Evolutionary conservation across 1,284 basidiomycete genomes (phyloP), one percentile per base, ranked within the genome.

Genomic region (Lentinus polychrous): DNA sequence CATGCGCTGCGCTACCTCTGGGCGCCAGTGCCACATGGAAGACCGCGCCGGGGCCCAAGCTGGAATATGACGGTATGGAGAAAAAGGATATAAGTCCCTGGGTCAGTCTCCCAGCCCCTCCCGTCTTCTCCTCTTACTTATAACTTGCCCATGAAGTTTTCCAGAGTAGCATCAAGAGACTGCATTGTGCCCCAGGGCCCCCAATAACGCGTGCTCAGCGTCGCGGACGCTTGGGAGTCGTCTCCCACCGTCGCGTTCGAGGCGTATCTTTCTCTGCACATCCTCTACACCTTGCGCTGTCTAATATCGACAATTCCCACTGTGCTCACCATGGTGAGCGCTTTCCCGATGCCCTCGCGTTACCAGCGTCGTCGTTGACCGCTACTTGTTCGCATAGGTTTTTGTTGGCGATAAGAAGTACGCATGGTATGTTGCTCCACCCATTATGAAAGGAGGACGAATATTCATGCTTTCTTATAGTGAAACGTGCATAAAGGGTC

Each of bases 401-500:
- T 83, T 76, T 60, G 75, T 91, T 55, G 87, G 91, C 68, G 81
- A 79, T 66, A 82, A 85, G 73, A 91, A 91, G 68, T 89, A 84
- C 65, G 86, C 86, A 48, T 90, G 86, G 86, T 87, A 59, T 45
- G 68, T 62, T 17, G 15, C 27, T 23, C 7, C n/a, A 41, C 32
- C 2, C 20, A 12, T 20, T 42, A 12, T 32, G 10, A 33, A 41
- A 4, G 35, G 8, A 11, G 11, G n/a, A 35, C 20, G 10, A 12
- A 27, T 10, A 37, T 18, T 11, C 23, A 38, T 51, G 18, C 36
- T 22, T 15, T 45, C 36, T 12, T 27, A 11, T 22, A 88, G 86
- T 61, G 84, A 85, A 65, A 84, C 85, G 38, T 90, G 86, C 68
- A 89, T 90, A 66, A 89, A 89, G 65, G 86, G 86, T 11, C 86